Conservation (phyloP, 257 asterid species). For the Ophiorrhiza pumila region DNA sequence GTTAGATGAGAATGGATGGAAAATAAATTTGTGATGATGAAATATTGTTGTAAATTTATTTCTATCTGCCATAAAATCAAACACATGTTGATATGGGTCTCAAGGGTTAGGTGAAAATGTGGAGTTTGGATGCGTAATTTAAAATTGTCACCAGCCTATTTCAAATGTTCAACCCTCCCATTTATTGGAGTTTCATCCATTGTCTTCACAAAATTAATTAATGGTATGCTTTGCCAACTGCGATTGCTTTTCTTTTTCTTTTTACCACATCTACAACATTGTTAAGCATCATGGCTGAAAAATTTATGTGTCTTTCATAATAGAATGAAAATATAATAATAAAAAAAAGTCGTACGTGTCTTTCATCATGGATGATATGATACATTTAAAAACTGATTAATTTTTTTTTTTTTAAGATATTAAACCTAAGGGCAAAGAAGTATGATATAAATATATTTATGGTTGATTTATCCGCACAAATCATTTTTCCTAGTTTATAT, state of each 20-base stretch:
- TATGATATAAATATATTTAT: too few species aligned
- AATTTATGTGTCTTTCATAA: too few species aligned
- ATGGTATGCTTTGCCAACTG: background rate
- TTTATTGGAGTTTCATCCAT: background rate
- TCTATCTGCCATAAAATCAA: background rate
- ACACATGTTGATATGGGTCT: background rate
- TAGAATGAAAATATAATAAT: too few species aligned
- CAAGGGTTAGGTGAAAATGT: background rate
- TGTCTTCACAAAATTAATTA: background rate
- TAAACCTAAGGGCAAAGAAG: too few species aligned
- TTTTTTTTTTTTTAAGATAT: too few species aligned
- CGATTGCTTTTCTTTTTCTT: too few species aligned
- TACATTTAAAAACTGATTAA: too few species aligned
- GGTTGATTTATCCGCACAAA: background rate
- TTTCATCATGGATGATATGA: too few species aligned
- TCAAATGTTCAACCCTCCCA: background rate
- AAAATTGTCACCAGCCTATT: background rate
- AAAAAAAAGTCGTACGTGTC: too few species aligned
- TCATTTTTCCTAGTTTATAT: background rate
- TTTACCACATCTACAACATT: too few species aligned
- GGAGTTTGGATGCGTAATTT: slow-evolving; percentile 8
- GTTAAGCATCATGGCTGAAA: too few species aligned
- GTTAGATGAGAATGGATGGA: background rate
- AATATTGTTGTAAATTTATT: background rate
- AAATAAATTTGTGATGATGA: background rate